Percentiles rank a stretch among this genome's conserved stretches.
phyloP scores from a whole-genome alignment of 108 stramenopile species.

The Chaetoceros muelleri region DNA sequence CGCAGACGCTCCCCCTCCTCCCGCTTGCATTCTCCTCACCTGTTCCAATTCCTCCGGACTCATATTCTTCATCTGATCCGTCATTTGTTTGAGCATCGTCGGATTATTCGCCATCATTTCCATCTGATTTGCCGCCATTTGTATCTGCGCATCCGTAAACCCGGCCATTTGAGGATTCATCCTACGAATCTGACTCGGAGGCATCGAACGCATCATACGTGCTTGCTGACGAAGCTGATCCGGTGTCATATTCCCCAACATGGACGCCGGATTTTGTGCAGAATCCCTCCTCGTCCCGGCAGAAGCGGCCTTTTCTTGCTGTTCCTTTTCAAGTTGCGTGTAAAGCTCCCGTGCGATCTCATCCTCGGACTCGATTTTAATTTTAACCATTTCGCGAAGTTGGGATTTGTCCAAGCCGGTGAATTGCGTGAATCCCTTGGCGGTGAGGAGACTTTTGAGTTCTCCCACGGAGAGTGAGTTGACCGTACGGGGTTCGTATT shows the following conservation, averaged over 20 bases:
- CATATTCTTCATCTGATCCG: slow-evolving; percentile 55
- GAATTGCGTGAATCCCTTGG: slow-evolving; percentile 13
- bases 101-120: slow-evolving; percentile 66
- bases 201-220: slow-evolving; percentile 38
- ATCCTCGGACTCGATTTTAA: neutral
- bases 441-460: slow-evolving; percentile 37
- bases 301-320: neutral
- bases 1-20: neutral
- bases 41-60: slow-evolving; percentile 39
- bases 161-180: slow-evolving; percentile 56
- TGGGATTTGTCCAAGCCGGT: slow-evolving; percentile 45
- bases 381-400: slow-evolving; percentile 18
- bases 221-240: slow-evolving; percentile 56
- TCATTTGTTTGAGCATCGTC: slow-evolving; percentile 52
- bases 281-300: neutral
- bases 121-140: slow-evolving; percentile 44
- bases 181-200: slow-evolving; percentile 34
- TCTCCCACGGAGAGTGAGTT: slow-evolving; percentile 43
- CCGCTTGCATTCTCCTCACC: slow-evolving; percentile 21
- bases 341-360: neutral
- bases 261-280: slow-evolving; percentile 14
- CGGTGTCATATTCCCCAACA: slow-evolving; percentile 48
- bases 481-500: slow-evolving; percentile 34
- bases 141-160: slow-evolving; percentile 51
- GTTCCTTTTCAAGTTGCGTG: neutral